phyloP scores from a whole-genome alignment of 139 green algal genomes.

The Micromonas commoda region DNA sequence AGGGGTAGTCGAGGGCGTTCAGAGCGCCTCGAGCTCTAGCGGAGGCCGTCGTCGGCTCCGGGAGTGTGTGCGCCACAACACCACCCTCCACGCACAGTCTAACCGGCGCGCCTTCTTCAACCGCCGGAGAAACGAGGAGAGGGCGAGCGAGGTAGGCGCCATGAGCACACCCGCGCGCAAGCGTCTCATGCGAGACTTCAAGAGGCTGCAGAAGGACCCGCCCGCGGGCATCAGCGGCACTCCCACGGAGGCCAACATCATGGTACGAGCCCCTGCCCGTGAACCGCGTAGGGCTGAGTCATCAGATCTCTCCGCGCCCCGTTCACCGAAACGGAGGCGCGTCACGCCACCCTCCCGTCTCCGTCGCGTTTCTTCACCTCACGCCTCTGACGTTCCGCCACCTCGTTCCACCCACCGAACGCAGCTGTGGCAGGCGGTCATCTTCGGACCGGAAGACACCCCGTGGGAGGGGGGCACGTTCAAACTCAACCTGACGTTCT shows the following conservation, averaged over 20 bases:
- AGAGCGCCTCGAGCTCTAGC: too few species aligned
- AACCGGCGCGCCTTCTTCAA: too few species aligned
- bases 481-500: constrained; percentile 88
- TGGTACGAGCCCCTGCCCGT: too few species aligned
- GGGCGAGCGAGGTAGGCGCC: too few species aligned
- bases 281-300: too few species aligned
- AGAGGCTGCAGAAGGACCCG: constrained; percentile 80
- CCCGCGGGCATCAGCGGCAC: constrained; percentile 87
- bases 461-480: constrained; percentile 94
- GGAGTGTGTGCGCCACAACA: too few species aligned
- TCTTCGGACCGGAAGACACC: constrained; percentile 96
- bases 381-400: background rate
- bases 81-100: too few species aligned
- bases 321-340: constrained; percentile 85
- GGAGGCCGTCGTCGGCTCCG: too few species aligned
- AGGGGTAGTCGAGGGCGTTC: too few species aligned
- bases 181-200: constrained; percentile 87
- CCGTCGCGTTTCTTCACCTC: background rate
- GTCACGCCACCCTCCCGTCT: background rate
- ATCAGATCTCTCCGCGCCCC: constrained; percentile 83
- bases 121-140: too few species aligned
- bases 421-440: constrained; percentile 97
- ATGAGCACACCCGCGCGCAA: constrained; percentile 48
- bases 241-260: constrained; percentile 91
- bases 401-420: background rate